Conservation (phyloP, 345 rosid genomes). For the Excoecaria cochinchinensis region DNA sequence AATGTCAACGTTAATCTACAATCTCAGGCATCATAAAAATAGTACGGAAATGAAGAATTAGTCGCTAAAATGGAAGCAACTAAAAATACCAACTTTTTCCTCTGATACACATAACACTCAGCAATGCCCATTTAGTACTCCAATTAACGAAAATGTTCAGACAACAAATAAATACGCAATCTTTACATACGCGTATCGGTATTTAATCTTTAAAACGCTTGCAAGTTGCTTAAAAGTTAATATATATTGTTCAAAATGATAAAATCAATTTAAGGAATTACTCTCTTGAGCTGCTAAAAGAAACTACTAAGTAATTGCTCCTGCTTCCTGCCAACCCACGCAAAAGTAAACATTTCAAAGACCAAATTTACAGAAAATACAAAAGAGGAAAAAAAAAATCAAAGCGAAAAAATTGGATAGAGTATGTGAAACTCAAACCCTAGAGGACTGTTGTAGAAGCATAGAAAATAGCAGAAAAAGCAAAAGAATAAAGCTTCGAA, state of each 20-base stretch:
- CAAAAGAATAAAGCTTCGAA: not conserved
- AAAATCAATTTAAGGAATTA: not conserved
- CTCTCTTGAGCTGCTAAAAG: not conserved
- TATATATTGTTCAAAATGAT: not conserved
- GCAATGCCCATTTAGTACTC: not conserved
- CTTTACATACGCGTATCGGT: not conserved
- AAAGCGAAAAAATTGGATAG: not conserved
- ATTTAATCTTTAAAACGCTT: not conserved
- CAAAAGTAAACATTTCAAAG: not conserved
- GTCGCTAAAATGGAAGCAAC: not conserved
- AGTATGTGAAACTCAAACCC: constrained; percentile 11
- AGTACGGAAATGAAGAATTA: not conserved
- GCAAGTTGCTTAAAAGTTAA: not conserved
- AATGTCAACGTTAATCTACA: not conserved
- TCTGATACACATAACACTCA: not conserved
- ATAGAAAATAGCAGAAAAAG: not conserved
- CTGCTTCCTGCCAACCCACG: not conserved
- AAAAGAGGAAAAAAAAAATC: not conserved
- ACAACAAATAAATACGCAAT: not conserved
- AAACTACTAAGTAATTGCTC: not conserved
- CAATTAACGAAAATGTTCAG: not conserved
- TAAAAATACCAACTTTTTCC: not conserved
- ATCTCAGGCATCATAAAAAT: not conserved
- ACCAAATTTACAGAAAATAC: not conserved
- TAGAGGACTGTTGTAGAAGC: not conserved